Conservation (phyloP, 108 stramenopile genomes). For the Skeletonema potamos region DNA sequence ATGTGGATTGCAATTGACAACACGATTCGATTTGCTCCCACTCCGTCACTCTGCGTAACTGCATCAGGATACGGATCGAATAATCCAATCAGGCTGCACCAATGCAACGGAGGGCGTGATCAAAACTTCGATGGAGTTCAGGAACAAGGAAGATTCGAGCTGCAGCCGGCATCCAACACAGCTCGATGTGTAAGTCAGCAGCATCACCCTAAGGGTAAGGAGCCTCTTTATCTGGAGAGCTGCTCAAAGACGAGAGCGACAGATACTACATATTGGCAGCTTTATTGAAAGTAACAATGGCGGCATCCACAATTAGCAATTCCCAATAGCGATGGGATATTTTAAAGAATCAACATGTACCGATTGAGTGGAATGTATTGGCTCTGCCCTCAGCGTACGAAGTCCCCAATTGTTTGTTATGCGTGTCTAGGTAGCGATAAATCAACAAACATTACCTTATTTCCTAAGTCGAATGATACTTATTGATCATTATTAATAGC, state of each 20-base stretch:
- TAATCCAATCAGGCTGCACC: constrained; percentile 1
- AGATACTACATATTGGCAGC: constrained; percentile 19
- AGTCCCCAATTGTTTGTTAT: too few species aligned
- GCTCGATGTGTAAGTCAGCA: constrained; percentile 15
- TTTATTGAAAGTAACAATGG: background rate
- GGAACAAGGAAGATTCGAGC: constrained; percentile 3
- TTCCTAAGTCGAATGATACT: too few species aligned
- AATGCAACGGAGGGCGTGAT: constrained; percentile 3
- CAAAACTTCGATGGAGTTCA: constrained; percentile 8
- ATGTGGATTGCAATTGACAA: constrained; percentile 17
- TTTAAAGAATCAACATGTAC: background rate
- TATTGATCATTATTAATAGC: too few species aligned
- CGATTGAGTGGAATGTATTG: too few species aligned
- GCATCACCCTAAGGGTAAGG: constrained; percentile 17
- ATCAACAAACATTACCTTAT: too few species aligned
- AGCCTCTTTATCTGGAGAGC: constrained; percentile 2
- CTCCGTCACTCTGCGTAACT: constrained; percentile 2
- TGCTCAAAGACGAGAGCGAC: constrained; percentile 10
- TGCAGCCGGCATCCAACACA: background rate
- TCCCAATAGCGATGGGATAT: background rate
- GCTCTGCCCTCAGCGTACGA: too few species aligned
- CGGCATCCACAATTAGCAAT: too few species aligned
- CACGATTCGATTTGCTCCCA: constrained; percentile 15
- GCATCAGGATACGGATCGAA: constrained; percentile 2
- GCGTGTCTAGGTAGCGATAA: too few species aligned